Evolutionary conservation across 129 eudicot genomes (phyloP), one percentile per base, ranked within the genome.

Genomic region (Saussurea involucrata): DNA sequence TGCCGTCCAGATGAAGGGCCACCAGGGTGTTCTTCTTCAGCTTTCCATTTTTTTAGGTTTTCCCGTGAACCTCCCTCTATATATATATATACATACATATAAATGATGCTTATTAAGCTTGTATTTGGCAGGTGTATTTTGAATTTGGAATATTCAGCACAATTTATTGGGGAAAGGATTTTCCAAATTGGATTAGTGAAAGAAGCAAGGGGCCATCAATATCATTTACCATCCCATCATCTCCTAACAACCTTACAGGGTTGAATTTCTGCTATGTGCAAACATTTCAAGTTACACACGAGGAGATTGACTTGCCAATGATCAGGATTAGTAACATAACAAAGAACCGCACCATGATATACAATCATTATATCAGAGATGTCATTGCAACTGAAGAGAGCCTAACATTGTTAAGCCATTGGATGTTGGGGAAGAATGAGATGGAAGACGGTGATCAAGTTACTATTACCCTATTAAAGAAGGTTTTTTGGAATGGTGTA

Each of bases 91-190:
- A 27, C 2, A 2, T 27, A 27, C 1, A 27, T 27, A 27, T 27
- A 27, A 27, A 1, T 27, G 1, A 27, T 27, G 29, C 29, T 27
- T 1, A 27, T 27, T 27, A 27, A 27, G 29, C 42, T 28, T 71
- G 44, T 25, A 42, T 24, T 71, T 71, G 17, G 76, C 65, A 71
- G 76, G 24, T 71, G 64, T 27, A 4, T 37, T 63, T 20, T n/a
- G 58, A 74, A 29, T 63, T 75, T 75, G 71, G 79, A 63, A 75
- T 75, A 63, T 75, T 75, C 42, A 75, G 79, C 79, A 75, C 71
- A 21, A 13, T 17, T 36, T 75, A 75, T 74, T 58, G 6, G 6
- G 36, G 60, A 4, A 25, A 74, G 10, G 71, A 24, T n/a, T 36
- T 75, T 1, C 79, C 79, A 0, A 13, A 33, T 6, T 75, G 63